Percentiles rank a stretch among this genome's conserved stretches.
Evolutionary conservation across 148 eudicot genomes (phyloP).

Genomic region (Drosera capensis): DNA sequence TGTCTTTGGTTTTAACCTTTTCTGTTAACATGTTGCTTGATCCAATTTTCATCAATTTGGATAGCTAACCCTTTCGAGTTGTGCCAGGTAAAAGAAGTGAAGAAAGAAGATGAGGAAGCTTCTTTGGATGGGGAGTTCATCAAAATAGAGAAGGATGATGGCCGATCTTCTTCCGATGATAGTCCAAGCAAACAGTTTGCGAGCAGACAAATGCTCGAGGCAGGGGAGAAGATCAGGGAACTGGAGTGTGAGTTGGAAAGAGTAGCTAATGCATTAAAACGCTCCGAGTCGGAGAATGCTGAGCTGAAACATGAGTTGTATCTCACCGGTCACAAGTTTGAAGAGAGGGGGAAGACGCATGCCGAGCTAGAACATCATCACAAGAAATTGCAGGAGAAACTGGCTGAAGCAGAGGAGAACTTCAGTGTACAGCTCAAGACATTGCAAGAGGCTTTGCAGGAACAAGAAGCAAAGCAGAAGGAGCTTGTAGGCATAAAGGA

Average conservation of each 20-base stretch:
- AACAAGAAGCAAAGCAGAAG: constrained; percentile 47
- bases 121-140: constrained; percentile 74
- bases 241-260: constrained; percentile 56
- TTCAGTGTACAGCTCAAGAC: constrained; percentile 37
- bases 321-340: constrained; percentile 27
- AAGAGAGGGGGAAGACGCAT: constrained; percentile 33
- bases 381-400: constrained; percentile 46
- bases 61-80: too few relatives aligned
- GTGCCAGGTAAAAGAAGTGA: constrained; percentile 22
- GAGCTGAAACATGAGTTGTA: constrained; percentile 40
- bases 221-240: constrained; percentile 62
- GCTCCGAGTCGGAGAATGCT: constrained; percentile 48
- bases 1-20: neutral
- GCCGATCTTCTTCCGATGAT: constrained; percentile 18
- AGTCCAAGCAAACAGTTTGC: constrained; percentile 13
- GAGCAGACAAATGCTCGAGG: constrained; percentile 56
- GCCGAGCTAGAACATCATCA: constrained; percentile 44
- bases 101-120: constrained; percentile 56
- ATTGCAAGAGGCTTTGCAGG: constrained; percentile 54
- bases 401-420: constrained; percentile 34
- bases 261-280: constrained; percentile 30
- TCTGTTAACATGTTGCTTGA: neutral
- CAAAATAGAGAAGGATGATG: constrained; percentile 68
- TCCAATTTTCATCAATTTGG: neutral
- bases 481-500: constrained; percentile 56